Base-by-base conservation (phyloP, 1,284 basidiomycete genomes). In the Cutaneotrichosporon cyanovorans region DNA sequence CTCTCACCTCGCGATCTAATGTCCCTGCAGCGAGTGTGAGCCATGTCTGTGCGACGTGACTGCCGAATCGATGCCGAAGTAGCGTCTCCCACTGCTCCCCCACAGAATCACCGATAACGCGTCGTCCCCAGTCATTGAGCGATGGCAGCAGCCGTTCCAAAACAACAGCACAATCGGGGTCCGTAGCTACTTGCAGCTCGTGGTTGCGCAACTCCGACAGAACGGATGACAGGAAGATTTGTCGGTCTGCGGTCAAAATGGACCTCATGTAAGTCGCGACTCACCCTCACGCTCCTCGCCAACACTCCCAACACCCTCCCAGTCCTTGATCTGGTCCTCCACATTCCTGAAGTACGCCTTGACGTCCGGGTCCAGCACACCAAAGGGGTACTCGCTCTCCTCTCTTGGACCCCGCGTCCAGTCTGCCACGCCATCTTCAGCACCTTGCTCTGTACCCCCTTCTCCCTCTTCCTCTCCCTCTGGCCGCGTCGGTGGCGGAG, bases 271-370 rank as follows among this genome's bases (percentile, higher is more conserved):
- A 19, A 14, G 18, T 21, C 37, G 12, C 2, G 18, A 67, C 78
- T 56, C 58, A 86, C 87, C 82, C 77, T 90, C 86, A 55, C 86
- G 84, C 53, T 75, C 75, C 48, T 77, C 76, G 22, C 66, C 76
- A 8, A 32, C 66, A 52, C 35, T 60, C 40, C 18, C 28, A 2
- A 68, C 61, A 1, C 79, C 77, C 64, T 90, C 85, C 85, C 89
- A 92, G 58, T 86, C 82, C 49, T 81, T 81, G 38, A 93, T 80
- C 63, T 89, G 86, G 22, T 82, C 75, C 58, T 92, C 87, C 10
- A 92, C 85, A 2, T 82, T 87, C 34, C 83, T 75, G 63, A 92
- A 92, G 69, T 93, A 93, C 2, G 88, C 86, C 69, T 92, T 92
- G 32, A 92, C 75, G 63, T 92, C 88, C 23, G 80, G 78, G 58